Base-by-base conservation (phyloP, 2,329 filamentous ascomycete genomes). In the Coniochaeta ligniaria region DNA sequence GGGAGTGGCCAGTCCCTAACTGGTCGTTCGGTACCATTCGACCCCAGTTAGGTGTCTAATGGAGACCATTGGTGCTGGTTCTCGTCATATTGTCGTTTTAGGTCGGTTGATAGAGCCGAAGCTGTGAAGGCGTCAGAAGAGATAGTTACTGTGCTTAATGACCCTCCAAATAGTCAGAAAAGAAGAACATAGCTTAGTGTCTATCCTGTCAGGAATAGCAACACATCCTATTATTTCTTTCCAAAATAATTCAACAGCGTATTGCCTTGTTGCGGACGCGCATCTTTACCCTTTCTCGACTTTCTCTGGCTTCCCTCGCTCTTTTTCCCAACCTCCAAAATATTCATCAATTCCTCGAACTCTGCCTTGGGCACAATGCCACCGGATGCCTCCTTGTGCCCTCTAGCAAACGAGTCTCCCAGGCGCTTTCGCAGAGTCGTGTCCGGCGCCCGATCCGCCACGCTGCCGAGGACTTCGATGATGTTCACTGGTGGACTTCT, bases 351-450 rank as follows among this genome's bases (percentile, higher is more conserved):
- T 67, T 89, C 86, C 62, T 89, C 85, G 69, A 89, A 90, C 61
- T 87, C 84, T 1, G 76, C 78, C 12, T 72, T 77, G 0, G 78
- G 77, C 0, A 90, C 82, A 54, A 88, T 85, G 0, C 87, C 87
- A 1, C 87, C 87, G 56, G 83, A 87, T 0, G 86, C 87, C 67
- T 88, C 85, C 62, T 85, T 87, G 63, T 90, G 87, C 0, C 87
- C 87, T 59, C 82, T 77, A 0, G 86, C 87, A 67, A 89, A 90
- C 28, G 80, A 85, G 56, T 85, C 80, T 0, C 87, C 86, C 12
- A 89, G 67, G 16, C 85, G 72, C 59, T 81, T 75, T 4, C 72
- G 66, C 60, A 77, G 63, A 5, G 72, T 76, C 35, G 71, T 67
- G 36, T 75, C 73, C 12, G 72, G 71, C 20, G 74, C 75, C 17